Base-by-base conservation (phyloP, 495 filamentous ascomycete genomes). In the Chaetomium cochliodes region DNA sequence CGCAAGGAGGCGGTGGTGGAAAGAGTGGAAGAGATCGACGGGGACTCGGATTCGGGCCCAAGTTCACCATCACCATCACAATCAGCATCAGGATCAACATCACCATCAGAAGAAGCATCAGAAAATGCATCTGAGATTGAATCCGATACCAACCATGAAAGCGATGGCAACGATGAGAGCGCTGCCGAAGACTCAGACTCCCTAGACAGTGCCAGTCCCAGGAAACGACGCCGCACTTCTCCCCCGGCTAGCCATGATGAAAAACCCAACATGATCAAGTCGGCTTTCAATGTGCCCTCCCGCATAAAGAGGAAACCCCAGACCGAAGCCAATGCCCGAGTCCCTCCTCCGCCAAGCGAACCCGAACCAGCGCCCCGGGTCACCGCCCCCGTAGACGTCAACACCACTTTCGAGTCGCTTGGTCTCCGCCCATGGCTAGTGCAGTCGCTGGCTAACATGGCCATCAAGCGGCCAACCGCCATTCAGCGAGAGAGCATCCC, bases 401-500 rank as follows among this genome's bases (percentile, higher is more conserved):
- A 83, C 65, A 84, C 85, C 6, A 91, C 83, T 23, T 98, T 98
- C 70, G 84, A 88, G 22, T 82, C 82, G 13, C 74, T 98, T 41
- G 82, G 85, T 18, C 86, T 98, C 3, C 82, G 87, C 50, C 92
- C 90, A 75, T 98, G 94, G 94, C 86, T 98, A 11, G 84, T 92
- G n/a, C 85, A 86, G 56, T 92, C 93, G 3, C 82, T 98, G 57
- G 77, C 85, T 53, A 87, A 89, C 56, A 90, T 98, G 90, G 90
- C 91, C 28, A 96, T 98, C 73, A 89, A 86, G 64, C 80, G 88
- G 53, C 94, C 94, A 0, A 98, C 94, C 0, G 87, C 88, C 60
- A 98, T 98, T 79, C 94, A 98, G 68, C 89, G 87, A 66, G 89
- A 86, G 56, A 96, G 90, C 76, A 97, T 98, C 71, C 92, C 91